A percentile compares a stretch with the other conserved stretches of the same genome.
phyloP scores from a whole-genome alignment of 1,139 yeast species.

The Zygotorulaspora mrakii region DNA sequence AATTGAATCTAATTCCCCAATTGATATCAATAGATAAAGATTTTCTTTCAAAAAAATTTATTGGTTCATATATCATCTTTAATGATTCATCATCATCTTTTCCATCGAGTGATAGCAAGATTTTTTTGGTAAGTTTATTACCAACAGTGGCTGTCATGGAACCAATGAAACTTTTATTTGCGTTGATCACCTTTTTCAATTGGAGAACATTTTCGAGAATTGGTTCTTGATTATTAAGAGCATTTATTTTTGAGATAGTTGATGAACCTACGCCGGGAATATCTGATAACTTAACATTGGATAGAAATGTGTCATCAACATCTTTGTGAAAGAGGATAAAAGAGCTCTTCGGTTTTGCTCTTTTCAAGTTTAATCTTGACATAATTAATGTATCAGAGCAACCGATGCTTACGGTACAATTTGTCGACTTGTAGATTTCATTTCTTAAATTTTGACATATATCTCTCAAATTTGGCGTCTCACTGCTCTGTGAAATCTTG shows the following conservation, averaged over 20 bases:
- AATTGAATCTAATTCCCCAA: conserved; percentile 80
- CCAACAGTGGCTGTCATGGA: conserved; percentile 54
- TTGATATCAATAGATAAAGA: conserved; percentile 86
- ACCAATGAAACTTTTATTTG: conserved; percentile 7
- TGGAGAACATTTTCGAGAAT: conserved; percentile 5
- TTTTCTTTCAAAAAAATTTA: conserved; percentile 53
- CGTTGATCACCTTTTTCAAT: conserved; percentile 4
- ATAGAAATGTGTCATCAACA: conserved; percentile 36
- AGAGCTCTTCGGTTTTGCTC: conserved; percentile 79
- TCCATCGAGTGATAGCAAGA: conserved; percentile 49
- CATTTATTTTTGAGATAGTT: conserved; percentile 44
- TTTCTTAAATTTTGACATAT: conserved; percentile 40
- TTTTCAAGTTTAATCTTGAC: conserved; percentile 70
- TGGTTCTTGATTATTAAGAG: conserved; percentile 1
- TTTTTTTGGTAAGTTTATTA: conserved; percentile 60
- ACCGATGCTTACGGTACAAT: conserved; percentile 76
- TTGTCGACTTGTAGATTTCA: conserved; percentile 46
- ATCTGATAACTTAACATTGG: conserved; percentile 46
- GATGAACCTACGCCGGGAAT: conserved; percentile 86
- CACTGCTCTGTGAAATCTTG: conserved; percentile 41
- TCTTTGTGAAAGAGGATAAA: conserved; percentile 36
- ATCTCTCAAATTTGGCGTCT: conserved; percentile 14
- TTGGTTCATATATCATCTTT: conserved; percentile 37
- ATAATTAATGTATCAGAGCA: conserved; percentile 64
- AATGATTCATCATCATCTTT: conserved; percentile 47